A percentile compares a stretch with the other conserved stretches of the same genome.
Conservation (phyloP, 2,329 filamentous ascomycete genomes). For the Waltergamsia citrina region DNA sequence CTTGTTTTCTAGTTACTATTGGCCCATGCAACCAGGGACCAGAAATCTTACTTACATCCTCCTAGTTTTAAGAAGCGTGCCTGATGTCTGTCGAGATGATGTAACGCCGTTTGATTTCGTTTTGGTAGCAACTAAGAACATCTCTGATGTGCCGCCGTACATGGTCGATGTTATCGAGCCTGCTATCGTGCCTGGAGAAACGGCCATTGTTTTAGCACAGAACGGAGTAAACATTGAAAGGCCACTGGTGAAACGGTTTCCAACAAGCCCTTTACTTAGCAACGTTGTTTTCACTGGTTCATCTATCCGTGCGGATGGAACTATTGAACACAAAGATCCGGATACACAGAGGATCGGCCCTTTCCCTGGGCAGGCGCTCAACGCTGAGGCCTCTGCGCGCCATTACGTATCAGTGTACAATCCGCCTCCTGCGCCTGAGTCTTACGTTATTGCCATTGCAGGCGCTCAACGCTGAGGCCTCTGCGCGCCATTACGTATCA, state of each 20-base stretch:
- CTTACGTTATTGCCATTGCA: too few relatives aligned
- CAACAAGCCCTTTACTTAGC: constrained; percentile 39
- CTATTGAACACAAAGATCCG: constrained; percentile 40
- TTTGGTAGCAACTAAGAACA: constrained; percentile 48
- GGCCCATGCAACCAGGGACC: not conserved
- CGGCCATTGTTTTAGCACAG: constrained; percentile 47
- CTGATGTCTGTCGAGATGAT: constrained; percentile 22
- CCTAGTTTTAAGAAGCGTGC: constrained; percentile 36
- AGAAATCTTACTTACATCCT: too few relatives aligned
- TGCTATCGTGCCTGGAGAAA: constrained; percentile 38
- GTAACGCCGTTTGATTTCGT: constrained; percentile 39
- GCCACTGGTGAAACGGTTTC: constrained; percentile 38
- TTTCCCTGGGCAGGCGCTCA: constrained; percentile 28
- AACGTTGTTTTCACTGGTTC: constrained; percentile 43
- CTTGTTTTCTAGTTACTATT: not conserved
- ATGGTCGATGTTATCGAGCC: constrained; percentile 38
- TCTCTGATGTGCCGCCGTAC: constrained; percentile 40
- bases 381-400: constrained; percentile 17
- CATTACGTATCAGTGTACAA: constrained; percentile 38
- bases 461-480: constrained; percentile 14
- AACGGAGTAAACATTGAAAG: constrained; percentile 57
- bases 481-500: constrained; percentile 30
- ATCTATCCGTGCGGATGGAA: constrained; percentile 33
- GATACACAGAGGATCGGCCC: constrained; percentile 41
- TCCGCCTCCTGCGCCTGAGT: too few relatives aligned